Conservation (phyloP, 1,284 basidiomycete species). For the Phlebopus sp. region DNA sequence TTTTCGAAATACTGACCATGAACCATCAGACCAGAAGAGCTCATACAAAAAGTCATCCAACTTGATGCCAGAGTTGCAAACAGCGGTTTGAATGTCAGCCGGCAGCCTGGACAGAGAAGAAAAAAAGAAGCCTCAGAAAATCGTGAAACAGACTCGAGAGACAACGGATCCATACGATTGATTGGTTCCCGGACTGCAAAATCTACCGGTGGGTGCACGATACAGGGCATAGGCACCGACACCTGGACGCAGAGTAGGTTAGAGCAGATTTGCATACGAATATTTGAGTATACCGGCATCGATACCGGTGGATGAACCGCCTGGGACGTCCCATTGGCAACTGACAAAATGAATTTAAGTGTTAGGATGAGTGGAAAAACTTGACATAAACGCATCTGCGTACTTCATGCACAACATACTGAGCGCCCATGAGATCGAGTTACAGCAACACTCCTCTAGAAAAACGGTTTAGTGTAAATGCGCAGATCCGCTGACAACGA, state of each 20-base stretch:
- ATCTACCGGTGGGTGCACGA: slow-evolving; percentile 8
- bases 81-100: slow-evolving; percentile 16
- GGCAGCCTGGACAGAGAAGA: slow-evolving; percentile 14
- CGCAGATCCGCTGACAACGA: background rate
- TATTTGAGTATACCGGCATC: slow-evolving; percentile 11
- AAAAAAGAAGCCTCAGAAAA: background rate
- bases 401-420: slow-evolving; percentile 34
- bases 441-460: slow-evolving; percentile 30
- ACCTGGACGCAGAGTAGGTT: slow-evolving; percentile 3
- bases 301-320: slow-evolving; percentile 6
- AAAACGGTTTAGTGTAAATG: background rate
- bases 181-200: slow-evolving; percentile 22
- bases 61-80: slow-evolving; percentile 21
- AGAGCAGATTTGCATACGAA: background rate
- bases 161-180: slow-evolving; percentile 12
- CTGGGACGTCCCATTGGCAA: slow-evolving; percentile 28
- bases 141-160: background rate
- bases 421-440: slow-evolving; percentile 28
- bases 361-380: background rate
- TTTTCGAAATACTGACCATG: slow-evolving; percentile 13
- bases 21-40: slow-evolving; percentile 19
- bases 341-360: slow-evolving; percentile 8
- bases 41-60: slow-evolving; percentile 21
- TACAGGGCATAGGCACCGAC: slow-evolving; percentile 21
- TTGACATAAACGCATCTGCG: slow-evolving; percentile 1